Conservation (phyloP, 352 stramenopile genomes). For the Globisporangium orthogonon region DNA sequence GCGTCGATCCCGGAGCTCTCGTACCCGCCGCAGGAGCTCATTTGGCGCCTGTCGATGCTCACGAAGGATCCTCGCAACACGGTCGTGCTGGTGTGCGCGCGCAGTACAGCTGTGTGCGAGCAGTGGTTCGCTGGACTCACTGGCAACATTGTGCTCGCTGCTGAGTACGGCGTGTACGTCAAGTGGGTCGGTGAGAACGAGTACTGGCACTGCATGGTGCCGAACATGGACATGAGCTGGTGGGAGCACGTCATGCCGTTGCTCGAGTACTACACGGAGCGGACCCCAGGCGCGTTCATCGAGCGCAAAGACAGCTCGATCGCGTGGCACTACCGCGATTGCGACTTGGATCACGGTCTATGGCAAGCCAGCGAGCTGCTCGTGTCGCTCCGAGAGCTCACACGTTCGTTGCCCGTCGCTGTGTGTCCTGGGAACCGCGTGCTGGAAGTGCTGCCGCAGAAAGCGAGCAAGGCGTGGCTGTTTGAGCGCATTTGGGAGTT, state of each 20-base stretch:
- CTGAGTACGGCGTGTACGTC: constrained; percentile 77
- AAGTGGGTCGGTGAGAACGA: constrained; percentile 64
- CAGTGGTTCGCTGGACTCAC: constrained; percentile 71
- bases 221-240: constrained; percentile 75
- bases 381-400: constrained; percentile 71
- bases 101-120: constrained; percentile 65
- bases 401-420: constrained; percentile 57
- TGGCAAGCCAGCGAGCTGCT: constrained; percentile 90
- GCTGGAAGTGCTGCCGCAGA: constrained; percentile 70
- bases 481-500: constrained; percentile 84
- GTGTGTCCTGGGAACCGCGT: constrained; percentile 73
- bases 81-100: constrained; percentile 66
- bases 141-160: constrained; percentile 60
- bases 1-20: constrained; percentile 83
- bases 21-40: constrained; percentile 75
- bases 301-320: constrained; percentile 83
- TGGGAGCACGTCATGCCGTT: constrained; percentile 73
- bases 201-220: constrained; percentile 73
- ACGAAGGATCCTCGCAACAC: constrained; percentile 69
- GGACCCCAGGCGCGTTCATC: constrained; percentile 77
- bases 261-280: constrained; percentile 81
- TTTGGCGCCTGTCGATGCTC: constrained; percentile 81
- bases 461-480: constrained; percentile 73
- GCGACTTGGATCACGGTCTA: constrained; percentile 78
- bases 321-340: constrained; percentile 89